Conservation (phyloP, 805 yeast genomes). For the Candida anglica region DNA sequence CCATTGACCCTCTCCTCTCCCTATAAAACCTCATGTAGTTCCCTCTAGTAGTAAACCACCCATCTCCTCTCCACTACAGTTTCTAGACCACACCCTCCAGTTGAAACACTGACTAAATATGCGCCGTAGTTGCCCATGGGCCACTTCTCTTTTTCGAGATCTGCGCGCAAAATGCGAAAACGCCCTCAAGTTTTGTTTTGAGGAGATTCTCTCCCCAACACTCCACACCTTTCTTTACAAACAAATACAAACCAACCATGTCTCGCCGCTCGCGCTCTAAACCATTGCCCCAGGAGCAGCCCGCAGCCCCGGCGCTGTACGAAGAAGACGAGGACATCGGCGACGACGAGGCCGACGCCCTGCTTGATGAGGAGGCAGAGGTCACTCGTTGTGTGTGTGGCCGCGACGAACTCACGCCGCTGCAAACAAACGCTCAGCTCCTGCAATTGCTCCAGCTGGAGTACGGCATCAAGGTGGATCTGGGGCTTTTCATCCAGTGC, state of each 20-base stretch:
- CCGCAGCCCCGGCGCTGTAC: conserved; percentile 3
- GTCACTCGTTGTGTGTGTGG: conserved; percentile 41
- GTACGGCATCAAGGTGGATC: conserved; percentile 37
- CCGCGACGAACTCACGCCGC: conserved; percentile 30
- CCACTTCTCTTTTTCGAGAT: too few relatives aligned
- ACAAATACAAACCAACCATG: not conserved
- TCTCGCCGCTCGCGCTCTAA: conserved; percentile 3
- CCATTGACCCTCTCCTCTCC: too few relatives aligned
- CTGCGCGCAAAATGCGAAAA: too few relatives aligned
- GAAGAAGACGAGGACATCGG: conserved; percentile 14
- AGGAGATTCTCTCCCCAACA: too few relatives aligned
- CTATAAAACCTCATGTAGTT: too few relatives aligned
- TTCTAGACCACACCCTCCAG: too few relatives aligned
- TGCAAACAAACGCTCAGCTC: conserved; percentile 19
- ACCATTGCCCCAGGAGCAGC: conserved; percentile 1
- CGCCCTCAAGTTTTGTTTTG: too few relatives aligned
- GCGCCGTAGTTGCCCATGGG: too few relatives aligned
- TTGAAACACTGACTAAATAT: too few relatives aligned
- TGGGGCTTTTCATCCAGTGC: conserved; percentile 76
- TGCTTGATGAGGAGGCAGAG: conserved; percentile 34
- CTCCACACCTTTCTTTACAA: too few relatives aligned
- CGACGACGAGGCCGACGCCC: conserved; percentile 18
- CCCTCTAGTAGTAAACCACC: too few relatives aligned
- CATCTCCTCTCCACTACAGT: too few relatives aligned
- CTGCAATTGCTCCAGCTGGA: conserved; percentile 23